Evolutionary conservation across 768 basidiomycete species (phyloP).

Genomic region (Hirschioporus abietinus): DNA sequence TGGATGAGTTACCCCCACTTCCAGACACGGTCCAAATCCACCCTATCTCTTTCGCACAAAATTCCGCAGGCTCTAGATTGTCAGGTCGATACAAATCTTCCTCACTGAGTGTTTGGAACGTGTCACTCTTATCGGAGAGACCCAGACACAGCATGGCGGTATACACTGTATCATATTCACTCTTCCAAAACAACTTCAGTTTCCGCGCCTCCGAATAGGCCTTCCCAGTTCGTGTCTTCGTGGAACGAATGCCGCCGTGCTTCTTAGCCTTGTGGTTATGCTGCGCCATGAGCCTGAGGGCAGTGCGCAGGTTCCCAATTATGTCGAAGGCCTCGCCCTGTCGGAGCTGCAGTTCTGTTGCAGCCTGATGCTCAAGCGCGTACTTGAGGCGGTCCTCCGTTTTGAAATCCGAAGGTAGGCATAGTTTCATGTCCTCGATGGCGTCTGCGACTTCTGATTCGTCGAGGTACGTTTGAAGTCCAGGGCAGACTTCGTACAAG

Average conservation of each 20-base stretch:
- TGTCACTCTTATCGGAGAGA: background rate
- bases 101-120: background rate
- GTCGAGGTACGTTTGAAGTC: background rate
- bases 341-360: background rate
- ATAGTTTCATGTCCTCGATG: background rate
- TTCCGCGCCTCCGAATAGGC: background rate
- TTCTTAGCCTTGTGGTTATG: background rate
- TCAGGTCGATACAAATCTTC: background rate
- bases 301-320: background rate
- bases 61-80: background rate
- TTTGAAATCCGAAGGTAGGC: background rate
- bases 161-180: background rate
- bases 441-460: background rate
- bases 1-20: no score
- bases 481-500: background rate
- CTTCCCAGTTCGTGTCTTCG: background rate
- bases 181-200: background rate
- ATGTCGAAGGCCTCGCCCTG: background rate
- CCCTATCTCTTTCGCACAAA: background rate
- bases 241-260: background rate
- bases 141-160: background rate
- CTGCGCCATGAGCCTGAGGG: background rate
- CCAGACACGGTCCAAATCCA: background rate
- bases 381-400: background rate
- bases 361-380: background rate